Conservation (phyloP, 2,329 filamentous ascomycete species). For the Sordariomycetes sp. region DNA sequence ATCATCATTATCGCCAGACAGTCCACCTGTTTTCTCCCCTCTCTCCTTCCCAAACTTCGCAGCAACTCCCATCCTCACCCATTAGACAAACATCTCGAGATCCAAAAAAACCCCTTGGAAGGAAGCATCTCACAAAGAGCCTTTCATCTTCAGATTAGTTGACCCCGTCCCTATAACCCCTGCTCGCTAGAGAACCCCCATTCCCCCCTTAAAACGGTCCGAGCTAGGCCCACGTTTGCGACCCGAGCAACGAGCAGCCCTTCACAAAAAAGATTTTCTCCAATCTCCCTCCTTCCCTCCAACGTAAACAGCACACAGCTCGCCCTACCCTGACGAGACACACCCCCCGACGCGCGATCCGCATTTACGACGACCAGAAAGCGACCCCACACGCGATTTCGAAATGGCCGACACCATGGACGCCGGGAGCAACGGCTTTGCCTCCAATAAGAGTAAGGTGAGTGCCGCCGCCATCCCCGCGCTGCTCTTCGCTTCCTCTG, state of each 20-base stretch:
- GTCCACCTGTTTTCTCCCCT: neutral
- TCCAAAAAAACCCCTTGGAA: neutral
- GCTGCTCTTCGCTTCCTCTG: neutral
- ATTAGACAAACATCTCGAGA: neutral
- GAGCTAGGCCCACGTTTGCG: neutral
- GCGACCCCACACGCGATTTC: neutral
- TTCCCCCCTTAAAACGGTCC: neutral
- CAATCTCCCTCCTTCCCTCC: neutral
- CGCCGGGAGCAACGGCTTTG: neutral
- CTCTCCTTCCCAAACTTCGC: neutral
- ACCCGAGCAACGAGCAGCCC: neutral
- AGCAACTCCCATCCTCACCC: neutral
- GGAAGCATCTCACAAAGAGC: neutral
- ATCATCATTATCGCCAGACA: neutral
- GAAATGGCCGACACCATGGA: neutral
- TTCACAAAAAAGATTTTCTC: neutral
- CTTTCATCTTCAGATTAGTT: neutral
- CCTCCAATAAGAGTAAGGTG: neutral
- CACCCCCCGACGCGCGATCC: slow-evolving; percentile 1
- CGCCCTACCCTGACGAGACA: slow-evolving; percentile 3
- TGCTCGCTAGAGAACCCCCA: neutral
- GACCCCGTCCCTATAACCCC: neutral
- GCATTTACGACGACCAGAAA: neutral
- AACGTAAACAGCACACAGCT: neutral
- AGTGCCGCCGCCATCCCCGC: slow-evolving; percentile 1